Evolutionary conservation across 352 stramenopile species (phyloP), one percentile per base, ranked within the genome.

Genomic region (Phytopythium chamaehyphon): DNA sequence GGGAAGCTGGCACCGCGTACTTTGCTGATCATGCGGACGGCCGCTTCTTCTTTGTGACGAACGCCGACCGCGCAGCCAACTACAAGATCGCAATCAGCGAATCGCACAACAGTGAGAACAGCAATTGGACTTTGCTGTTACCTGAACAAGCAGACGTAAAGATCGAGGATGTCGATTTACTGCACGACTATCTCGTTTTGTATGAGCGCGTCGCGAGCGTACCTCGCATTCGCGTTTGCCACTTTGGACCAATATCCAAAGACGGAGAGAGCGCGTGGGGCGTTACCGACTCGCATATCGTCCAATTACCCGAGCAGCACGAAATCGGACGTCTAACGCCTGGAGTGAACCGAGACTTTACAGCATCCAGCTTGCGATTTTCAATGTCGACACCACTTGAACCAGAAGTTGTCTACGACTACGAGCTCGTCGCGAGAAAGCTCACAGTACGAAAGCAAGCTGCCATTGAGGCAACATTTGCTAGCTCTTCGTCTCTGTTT

Each of bases 151-250:
- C 53, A 26, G 69, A 85, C 26, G 82, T 90, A 14, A 93, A 96
- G 54, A 89, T 96, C 54, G 87, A 96, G 37, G 87, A 96, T 50
- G 70, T 96, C 10, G 87, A 96, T 56, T 49, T 96, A 19, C 92
- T 92, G 43, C 44, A 84, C n/a, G 55, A 88, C 7, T 85, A 80
- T 39, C 49, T 95, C 26, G 81, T 95, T 36, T 57, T 95, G 2
- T 96, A 93, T 24, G 86, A 94, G 61, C 83, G 85, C 11, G 69
- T 80, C 11, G 55, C 71, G 21, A 89, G 81, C 50, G 60, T 90
- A 11, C 81, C 78, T 14, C 78, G 76, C 18, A 88, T 92, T 51
- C 83, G 80, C n/a, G 75, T 94, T 16, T 79, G 51, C n/a, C 33
- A 54, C 11, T 50, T 75, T 15, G 50, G 44, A 19, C n/a, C 7